Conservation (phyloP, 2,329 filamentous ascomycete species). For the Alternaria sp. region DNA sequence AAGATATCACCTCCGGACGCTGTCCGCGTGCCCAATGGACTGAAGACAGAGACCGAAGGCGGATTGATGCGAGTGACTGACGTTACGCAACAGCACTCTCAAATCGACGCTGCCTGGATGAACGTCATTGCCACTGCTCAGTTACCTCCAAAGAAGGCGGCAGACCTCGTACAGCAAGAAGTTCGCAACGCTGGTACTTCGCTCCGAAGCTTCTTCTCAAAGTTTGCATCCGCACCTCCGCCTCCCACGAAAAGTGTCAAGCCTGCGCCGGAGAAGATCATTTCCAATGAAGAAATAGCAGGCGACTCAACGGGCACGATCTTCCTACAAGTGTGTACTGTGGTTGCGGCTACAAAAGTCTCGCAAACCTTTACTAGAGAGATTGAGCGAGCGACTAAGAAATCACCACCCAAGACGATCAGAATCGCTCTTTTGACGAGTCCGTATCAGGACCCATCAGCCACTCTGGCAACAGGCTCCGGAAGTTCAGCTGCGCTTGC, state of each 20-base stretch:
- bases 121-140: constrained; percentile 86
- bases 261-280: constrained; percentile 27
- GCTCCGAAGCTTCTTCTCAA: constrained; percentile 53
- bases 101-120: constrained; percentile 92
- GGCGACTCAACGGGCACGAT: constrained; percentile 78
- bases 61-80: constrained; percentile 84
- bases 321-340: constrained; percentile 88
- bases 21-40: constrained; percentile 77
- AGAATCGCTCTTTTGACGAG: constrained; percentile 89
- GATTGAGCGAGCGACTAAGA: constrained; percentile 94
- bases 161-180: constrained; percentile 46
- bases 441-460: constrained; percentile 82
- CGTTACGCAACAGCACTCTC: constrained; percentile 86
- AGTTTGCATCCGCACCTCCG: constrained; percentile 41
- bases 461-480: constrained; percentile 66
- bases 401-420: constrained; percentile 88
- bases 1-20: constrained; percentile 81
- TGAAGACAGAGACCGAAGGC: constrained; percentile 84
- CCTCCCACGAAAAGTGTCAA: constrained; percentile 32
- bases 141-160: constrained; percentile 54
- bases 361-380: constrained; percentile 78
- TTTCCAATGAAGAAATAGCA: constrained; percentile 70
- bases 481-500: constrained; percentile 63
- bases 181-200: constrained; percentile 47
- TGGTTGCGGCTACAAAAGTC: constrained; percentile 80